phyloP scores from a whole-genome alignment of 495 filamentous ascomycete genomes.

The Lasiosphaeria miniovina region DNA sequence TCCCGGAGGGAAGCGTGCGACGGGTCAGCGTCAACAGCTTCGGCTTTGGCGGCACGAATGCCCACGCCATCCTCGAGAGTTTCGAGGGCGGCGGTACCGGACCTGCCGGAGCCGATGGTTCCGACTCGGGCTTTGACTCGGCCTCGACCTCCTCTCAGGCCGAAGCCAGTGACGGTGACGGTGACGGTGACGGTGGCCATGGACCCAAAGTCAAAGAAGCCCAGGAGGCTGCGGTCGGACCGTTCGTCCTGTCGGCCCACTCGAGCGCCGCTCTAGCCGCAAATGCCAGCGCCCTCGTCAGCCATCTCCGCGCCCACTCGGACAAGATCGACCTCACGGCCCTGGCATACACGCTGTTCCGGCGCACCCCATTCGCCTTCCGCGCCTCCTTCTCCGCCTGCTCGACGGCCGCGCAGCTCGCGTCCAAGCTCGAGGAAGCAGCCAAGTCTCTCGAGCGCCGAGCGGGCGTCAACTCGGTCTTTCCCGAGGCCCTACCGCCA shows the following conservation, averaged over 20 bases:
- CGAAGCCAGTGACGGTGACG: background rate
- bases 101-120: background rate
- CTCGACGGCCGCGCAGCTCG: background rate
- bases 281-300: background rate
- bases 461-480: background rate
- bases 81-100: slow-evolving; percentile 7
- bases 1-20: background rate
- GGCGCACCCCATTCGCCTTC: background rate
- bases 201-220: background rate
- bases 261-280: background rate
- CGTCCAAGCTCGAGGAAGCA: background rate
- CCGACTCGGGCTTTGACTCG: background rate
- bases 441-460: slow-evolving; percentile 1
- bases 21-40: slow-evolving; percentile 18
- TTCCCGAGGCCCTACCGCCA: background rate
- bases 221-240: background rate
- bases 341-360: background rate
- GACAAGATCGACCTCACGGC: background rate
- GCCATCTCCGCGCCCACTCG: background rate
- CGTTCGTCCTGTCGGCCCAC: background rate
- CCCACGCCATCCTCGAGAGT: slow-evolving; percentile 22
- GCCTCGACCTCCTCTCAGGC: background rate
- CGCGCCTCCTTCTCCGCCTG: background rate
- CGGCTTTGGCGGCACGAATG: slow-evolving; percentile 18
- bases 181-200: background rate